Base-by-base conservation (phyloP, 495 filamentous ascomycete genomes). In the Hyphodiscus hymeniophilus region DNA sequence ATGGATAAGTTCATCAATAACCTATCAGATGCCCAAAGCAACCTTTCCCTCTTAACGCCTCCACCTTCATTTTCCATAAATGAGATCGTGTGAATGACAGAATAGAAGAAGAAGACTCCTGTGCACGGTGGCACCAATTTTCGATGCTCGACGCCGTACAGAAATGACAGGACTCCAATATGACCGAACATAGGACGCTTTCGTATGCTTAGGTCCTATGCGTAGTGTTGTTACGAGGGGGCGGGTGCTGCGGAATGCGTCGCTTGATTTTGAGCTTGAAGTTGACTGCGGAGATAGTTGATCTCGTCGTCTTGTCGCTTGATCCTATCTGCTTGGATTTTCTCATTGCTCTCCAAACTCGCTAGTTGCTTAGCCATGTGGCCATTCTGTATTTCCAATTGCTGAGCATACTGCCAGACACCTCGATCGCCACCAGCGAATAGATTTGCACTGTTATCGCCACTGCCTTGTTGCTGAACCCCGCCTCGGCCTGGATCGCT, bases 331-430 rank as follows among this genome's bases (percentile, higher is more conserved):
- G 68, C 63, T 31, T 63, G 60, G 31, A 54, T 55, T 38, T 60
- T 60, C 34, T 63, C 64, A 7, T 49, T 48, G 24, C 51, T 60
- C 36, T 77, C 75, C 61, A 76, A 66, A 13, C 41, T 54, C 6
- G 58, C 53, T 16, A 67, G 49, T 42, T 67, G 59, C 7, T 64
- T 59, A 7, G 52, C 52, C 31, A 69, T 57, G 20, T 58, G 47
- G 42, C 70, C 68, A 11, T 75, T 57, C 52, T 65, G 63, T 2
- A 69, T 69, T 32, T 77, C 73, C 11, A 76, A 61, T n/a, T 60
- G 63, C 31, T 73, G 70, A 38, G 75, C 65, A 52, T 75, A 76
- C 3, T 65, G 50, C 69, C 66, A 74, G 8, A 76, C 49, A 15
- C 62, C 63, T 38, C 64, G 63, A 23, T 76, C 72, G 11, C 54